phyloP scores from a whole-genome alignment of 768 basidiomycete genomes.

The Sarcodon sp. region DNA sequence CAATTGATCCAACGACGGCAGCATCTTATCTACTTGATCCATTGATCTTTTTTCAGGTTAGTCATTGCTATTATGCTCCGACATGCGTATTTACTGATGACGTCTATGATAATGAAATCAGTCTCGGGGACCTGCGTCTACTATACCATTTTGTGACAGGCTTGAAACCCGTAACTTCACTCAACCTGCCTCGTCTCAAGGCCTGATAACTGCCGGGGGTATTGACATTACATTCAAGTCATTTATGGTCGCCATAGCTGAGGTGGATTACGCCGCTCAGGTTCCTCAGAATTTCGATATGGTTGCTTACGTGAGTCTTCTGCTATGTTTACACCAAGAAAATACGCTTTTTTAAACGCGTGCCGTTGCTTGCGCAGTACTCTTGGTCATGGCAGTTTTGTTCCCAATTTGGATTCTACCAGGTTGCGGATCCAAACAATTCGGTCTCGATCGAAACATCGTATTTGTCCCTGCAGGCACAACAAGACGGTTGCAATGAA shows the following conservation, averaged over 20 bases:
- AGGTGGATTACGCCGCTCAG: slow-evolving; percentile 29
- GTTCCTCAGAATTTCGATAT: slow-evolving; percentile 23
- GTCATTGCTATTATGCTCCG: neutral
- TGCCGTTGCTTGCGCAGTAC: neutral
- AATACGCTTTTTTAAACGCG: neutral
- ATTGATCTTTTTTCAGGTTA: slow-evolving; percentile 32
- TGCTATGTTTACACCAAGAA: neutral
- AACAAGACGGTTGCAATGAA: slow-evolving; percentile 17
- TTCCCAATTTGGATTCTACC: slow-evolving; percentile 38
- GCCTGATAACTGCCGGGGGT: slow-evolving; percentile 21
- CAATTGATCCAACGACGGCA: slow-evolving; percentile 22
- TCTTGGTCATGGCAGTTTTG: slow-evolving; percentile 46
- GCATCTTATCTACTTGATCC: slow-evolving; percentile 37
- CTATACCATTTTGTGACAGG: slow-evolving; percentile 34
- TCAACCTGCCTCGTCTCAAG: slow-evolving; percentile 20
- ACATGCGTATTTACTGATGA: too few species aligned
- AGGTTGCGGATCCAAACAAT: slow-evolving; percentile 31
- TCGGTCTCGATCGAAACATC: slow-evolving; percentile 34
- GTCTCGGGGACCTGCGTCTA: slow-evolving; percentile 13
- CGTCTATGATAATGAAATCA: too few species aligned
- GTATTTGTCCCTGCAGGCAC: slow-evolving; percentile 29
- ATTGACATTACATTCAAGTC: slow-evolving; percentile 23
- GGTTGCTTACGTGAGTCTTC: neutral
- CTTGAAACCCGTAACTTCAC: slow-evolving; percentile 33
- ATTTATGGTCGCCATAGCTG: slow-evolving; percentile 27